Evolutionary conservation across 164 flowering plant genomes (phyloP), one percentile per base, ranked within the genome.

Genomic region (Stephania yunnanensis): DNA sequence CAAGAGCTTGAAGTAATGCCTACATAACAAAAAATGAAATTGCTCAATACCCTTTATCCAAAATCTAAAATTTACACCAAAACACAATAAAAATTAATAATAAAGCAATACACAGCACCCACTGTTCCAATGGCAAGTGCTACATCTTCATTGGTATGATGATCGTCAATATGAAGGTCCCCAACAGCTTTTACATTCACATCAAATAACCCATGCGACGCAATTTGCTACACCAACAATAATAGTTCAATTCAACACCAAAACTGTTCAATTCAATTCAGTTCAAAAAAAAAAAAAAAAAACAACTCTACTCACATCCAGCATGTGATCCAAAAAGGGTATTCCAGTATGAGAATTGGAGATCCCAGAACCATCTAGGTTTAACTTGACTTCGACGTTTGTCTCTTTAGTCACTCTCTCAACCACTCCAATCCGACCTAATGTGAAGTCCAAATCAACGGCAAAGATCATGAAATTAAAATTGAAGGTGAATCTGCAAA

Each of bases 81-180:
- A 36, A 66, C 15, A 44, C 19, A 0, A 31, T n/a, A 52, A 19
- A 55, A 42, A 25, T 53, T 30, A 66, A 5, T 30, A 12, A 52
- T 4, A 6, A 48, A 5, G 42, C 6, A 46, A 15, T 36, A 22
- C 36, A 70, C 61, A 48, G 30, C 80, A 36, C 2, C 4, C 25
- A 96, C 99, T 74, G 99, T 89, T 83, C 99, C 99, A 80, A 96
- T 86, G 72, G 98, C 93, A 82, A 96, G 99, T 19, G 97, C 99
- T 81, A 96, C 91, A 89, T 96, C 97, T 86, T 96, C 99, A 80
- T 96, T 96, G 9, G 95, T 92, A 76, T 96, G 99, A 82, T 96
- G 99, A 78, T 96, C 99, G 81, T 96, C 98, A 76, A 96, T 96
- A 83, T 96, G 97, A 79, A 80, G 84, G 77, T 96, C 99, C 46